Evolutionary conservation across 495 filamentous ascomycete species (phyloP).

Genomic region (Jackrogersella multiformis): DNA sequence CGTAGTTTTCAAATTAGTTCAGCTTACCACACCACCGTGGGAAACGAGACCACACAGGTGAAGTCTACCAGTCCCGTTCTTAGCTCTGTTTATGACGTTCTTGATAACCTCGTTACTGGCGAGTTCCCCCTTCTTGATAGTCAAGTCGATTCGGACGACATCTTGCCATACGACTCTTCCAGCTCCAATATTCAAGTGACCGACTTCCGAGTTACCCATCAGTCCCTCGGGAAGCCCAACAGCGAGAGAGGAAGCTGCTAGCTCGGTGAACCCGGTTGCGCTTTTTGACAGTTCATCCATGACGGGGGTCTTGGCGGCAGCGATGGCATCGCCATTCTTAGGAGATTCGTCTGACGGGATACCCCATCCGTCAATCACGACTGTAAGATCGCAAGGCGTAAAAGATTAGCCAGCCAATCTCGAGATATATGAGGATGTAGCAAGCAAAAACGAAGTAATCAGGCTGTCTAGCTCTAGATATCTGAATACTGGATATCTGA

Average conservation of each 20-base stretch:
- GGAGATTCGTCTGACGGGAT: slow-evolving; percentile 80
- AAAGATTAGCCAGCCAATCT: slow-evolving; percentile 63
- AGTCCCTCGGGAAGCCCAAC: slow-evolving; percentile 95
- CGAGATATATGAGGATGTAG: slow-evolving; percentile 60
- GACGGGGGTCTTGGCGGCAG: slow-evolving; percentile 86
- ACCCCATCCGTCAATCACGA: slow-evolving; percentile 99
- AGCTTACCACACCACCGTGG: slow-evolving; percentile 85
- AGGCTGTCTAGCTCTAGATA: slow-evolving; percentile 32
- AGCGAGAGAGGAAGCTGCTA: slow-evolving; percentile 94
- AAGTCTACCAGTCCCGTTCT: slow-evolving; percentile 87
- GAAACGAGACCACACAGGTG: slow-evolving; percentile 91
- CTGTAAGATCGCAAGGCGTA: slow-evolving; percentile 60
- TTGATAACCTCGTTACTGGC: slow-evolving; percentile 79
- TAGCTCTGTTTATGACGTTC: slow-evolving; percentile 80
- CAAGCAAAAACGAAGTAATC: slow-evolving; percentile 57
- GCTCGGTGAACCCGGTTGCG: slow-evolving; percentile 80
- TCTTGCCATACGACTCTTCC: slow-evolving; percentile 99
- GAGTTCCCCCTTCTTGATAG: slow-evolving; percentile 88
- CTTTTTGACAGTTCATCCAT: slow-evolving; percentile 86
- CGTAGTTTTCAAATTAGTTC: not conserved
- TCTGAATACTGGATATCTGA: slow-evolving; percentile 20
- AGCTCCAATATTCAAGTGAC: slow-evolving; percentile 97
- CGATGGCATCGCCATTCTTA: slow-evolving; percentile 91
- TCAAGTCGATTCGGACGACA: slow-evolving; percentile 96
- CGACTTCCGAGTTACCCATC: slow-evolving; percentile 99